Base-by-base conservation (phyloP, 306 rosid genomes). In the Malus asiatica region DNA sequence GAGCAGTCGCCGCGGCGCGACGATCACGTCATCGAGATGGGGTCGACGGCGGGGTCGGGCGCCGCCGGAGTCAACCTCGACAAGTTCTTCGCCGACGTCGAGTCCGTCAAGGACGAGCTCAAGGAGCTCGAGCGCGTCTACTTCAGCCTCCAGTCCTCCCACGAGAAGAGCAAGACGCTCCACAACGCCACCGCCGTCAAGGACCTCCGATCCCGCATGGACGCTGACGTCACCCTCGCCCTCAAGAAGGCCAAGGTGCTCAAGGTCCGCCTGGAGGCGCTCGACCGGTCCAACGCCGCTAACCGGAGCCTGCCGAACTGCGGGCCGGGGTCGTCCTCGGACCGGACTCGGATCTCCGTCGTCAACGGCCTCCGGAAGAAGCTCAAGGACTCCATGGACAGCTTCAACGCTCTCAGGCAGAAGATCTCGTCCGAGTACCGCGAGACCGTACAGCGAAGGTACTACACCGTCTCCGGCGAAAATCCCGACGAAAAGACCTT, bases 391-490 rank as follows among this genome's bases (percentile, higher is more conserved):
- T 88, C 92, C 30, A 95, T 95, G 97, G 98, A 92, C 29, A 76
- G 77, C 44, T 95, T 95, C 84, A 92, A 89, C 30, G 72, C 74
- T 8, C 76, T 95, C 1, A 68, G 98, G 59, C 84, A 87, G 72
- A 80, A 85, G 76, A 93, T 95, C 72, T 88, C 97, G 3, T 71
- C 93, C 1, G 98, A 95, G 81, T 92, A 95, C 63, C 79, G 97
- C 4, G 96, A 95, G 63, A 95, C 98, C 68, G 98, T 95, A 0
- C 98, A 95, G 80, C 93, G 98, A 0, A 81, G 98, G 16, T 92
- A 89, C 79, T 95, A 79, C 85, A 95, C 97, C 59, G 98, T 95
- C 74, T 92, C 98, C 61, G 98, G 98, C 27, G 96, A 92, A 84
- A 95, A 90, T 70, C 98, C 98, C 22, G 97, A 95, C 55, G 98